phyloP scores from a whole-genome alignment of 2,329 filamentous ascomycete species.

The Neurospora sp. region DNA sequence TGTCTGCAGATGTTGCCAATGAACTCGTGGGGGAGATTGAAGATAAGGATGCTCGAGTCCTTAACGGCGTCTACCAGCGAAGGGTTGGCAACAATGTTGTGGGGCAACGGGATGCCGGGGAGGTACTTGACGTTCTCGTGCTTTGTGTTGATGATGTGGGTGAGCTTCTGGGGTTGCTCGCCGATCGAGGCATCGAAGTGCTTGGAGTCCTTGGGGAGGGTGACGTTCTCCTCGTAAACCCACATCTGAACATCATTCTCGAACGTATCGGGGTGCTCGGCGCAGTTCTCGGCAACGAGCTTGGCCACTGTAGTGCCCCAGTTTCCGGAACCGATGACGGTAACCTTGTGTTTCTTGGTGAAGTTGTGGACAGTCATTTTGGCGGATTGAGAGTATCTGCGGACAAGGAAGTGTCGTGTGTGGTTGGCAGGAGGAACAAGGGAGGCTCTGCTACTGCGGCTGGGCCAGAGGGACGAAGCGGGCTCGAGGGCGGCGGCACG shows the following conservation, averaged over 20 bases:
- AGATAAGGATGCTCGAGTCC: conserved; percentile 80
- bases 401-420: background rate
- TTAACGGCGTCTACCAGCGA: conserved; percentile 71
- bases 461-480: background rate
- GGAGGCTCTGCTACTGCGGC: background rate
- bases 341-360: conserved; percentile 74
- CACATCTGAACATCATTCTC: conserved; percentile 94
- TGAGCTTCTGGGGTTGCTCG: conserved; percentile 74
- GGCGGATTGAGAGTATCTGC: conserved; percentile 5
- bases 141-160: conserved; percentile 76
- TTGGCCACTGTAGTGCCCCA: conserved; percentile 98
- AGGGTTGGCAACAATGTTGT: conserved; percentile 77
- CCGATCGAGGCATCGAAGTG: conserved; percentile 58
- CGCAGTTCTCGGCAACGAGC: conserved; percentile 88
- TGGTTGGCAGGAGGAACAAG: background rate
- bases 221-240: conserved; percentile 91
- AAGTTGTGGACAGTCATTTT: conserved; percentile 15
- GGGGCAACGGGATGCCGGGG: conserved; percentile 72
- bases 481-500: background rate
- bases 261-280: conserved; percentile 68
- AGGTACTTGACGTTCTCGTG: conserved; percentile 99
- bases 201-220: conserved; percentile 59
- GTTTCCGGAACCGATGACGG: conserved; percentile 90
- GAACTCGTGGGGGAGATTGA: conserved; percentile 96
- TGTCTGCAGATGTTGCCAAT: conserved; percentile 75